phyloP scores from a whole-genome alignment of 2,329 filamentous ascomycete species.

The Aureobasidium vineae region DNA sequence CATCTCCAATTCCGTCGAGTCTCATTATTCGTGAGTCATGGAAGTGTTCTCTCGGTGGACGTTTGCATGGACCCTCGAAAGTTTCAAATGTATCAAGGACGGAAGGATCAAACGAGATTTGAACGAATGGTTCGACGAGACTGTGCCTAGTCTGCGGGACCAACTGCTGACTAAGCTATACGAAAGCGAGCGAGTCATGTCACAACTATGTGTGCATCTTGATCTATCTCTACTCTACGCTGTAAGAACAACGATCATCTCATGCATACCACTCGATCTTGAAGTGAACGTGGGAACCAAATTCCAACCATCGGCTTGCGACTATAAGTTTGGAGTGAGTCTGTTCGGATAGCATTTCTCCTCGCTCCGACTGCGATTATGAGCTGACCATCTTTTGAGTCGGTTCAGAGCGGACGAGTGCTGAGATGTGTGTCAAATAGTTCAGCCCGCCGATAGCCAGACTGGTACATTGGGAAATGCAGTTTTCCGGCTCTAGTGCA shows the following conservation, averaged over 20 bases:
- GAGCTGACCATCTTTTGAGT: neutral
- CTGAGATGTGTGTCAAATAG: neutral
- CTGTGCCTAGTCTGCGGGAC: neutral
- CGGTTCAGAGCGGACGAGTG: slow-evolving; percentile 13
- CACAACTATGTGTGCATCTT: neutral
- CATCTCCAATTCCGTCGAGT: neutral
- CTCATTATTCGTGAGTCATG: neutral
- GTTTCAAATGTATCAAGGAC: neutral
- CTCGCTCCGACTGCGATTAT: neutral
- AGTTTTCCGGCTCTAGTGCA: neutral
- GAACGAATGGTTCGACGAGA: neutral
- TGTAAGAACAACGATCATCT: neutral
- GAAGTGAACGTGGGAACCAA: neutral
- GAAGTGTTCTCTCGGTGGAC: neutral
- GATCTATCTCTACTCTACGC: neutral
- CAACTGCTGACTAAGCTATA: neutral
- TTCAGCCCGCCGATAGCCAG: neutral
- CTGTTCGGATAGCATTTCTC: neutral
- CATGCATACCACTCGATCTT: neutral
- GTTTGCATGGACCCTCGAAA: neutral
- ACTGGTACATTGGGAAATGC: neutral
- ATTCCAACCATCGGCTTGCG: too few species aligned
- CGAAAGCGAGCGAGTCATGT: neutral
- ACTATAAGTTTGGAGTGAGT: too few species aligned
- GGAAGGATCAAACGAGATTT: neutral